Evolutionary conservation across 2,329 filamentous ascomycete species (phyloP).

Genomic region (Cercospora brassicicola): DNA sequence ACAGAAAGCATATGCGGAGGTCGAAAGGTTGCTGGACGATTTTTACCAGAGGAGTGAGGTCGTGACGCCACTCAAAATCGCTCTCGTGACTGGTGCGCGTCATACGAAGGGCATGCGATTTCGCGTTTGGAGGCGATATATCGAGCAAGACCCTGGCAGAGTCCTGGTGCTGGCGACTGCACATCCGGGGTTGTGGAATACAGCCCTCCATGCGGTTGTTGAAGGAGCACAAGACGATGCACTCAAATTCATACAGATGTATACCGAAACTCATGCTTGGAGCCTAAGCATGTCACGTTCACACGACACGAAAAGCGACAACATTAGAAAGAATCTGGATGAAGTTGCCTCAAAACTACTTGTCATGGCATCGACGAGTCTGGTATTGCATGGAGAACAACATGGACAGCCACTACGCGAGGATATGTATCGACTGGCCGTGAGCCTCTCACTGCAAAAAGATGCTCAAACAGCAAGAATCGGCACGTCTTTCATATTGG

Average conservation of each 20-base stretch:
- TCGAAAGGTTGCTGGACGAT: not conserved
- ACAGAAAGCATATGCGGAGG: conserved; percentile 10
- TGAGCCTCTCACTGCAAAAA: not conserved
- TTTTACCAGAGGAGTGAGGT: conserved; percentile 1
- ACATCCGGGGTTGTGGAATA: not conserved
- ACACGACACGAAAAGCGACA: not conserved
- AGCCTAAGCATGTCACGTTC: not conserved
- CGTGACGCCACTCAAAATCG: not conserved
- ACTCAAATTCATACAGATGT: not conserved
- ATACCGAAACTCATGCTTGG: not conserved
- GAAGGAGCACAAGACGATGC: conserved; percentile 3
- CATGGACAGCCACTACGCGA: not conserved
- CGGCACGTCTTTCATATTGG: not conserved
- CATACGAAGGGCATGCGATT: not conserved
- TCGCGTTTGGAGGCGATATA: not conserved
- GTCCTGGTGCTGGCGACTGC: not conserved
- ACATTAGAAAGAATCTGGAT: not conserved
- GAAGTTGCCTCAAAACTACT: conserved; percentile 8
- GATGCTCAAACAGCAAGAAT: not conserved
- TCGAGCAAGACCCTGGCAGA: not conserved
- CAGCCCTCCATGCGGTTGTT: not conserved
- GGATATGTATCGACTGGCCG: not conserved
- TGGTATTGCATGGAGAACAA: no score
- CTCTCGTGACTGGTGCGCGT: not conserved
- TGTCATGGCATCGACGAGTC: not conserved